Evolutionary conservation across 169 alveolate species (phyloP).

Genomic region (Blepharisma undulans): DNA sequence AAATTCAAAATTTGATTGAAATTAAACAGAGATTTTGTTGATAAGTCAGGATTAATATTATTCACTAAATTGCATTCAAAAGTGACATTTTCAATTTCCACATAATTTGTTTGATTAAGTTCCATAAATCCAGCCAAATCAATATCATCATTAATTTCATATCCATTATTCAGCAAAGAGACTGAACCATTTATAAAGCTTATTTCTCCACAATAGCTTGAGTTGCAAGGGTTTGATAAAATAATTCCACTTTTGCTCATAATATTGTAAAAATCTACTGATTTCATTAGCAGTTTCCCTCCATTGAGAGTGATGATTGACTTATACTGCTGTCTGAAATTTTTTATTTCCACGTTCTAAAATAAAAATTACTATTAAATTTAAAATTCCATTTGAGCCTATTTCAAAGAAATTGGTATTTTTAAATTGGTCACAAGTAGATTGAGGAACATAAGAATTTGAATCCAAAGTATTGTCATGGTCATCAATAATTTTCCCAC

Average conservation of each 20-base stretch:
- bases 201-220: too few relatives aligned
- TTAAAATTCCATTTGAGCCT: neutral
- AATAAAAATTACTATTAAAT: neutral
- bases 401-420: neutral
- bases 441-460: neutral
- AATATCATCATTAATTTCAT: neutral
- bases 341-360: neutral
- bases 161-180: slow-evolving; percentile 9
- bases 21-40: too few relatives aligned
- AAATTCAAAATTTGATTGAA: too few relatives aligned
- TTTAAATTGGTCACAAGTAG: neutral
- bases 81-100: neutral
- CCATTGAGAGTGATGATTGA: neutral
- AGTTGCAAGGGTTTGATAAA: neutral
- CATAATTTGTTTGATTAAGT: neutral
- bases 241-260: neutral
- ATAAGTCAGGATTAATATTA: too few relatives aligned
- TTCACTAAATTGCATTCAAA: too few relatives aligned
- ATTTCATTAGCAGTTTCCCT: neutral
- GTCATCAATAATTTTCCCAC: neutral
- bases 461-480: neutral
- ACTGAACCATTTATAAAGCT: neutral
- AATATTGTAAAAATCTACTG: neutral
- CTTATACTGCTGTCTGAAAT: neutral
- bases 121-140: neutral